Percentiles rank a stretch among this genome's conserved stretches.
These are phyloP conservation scores for Penicillium dipodomyicola DNA, from an alignment of 495 filamentous ascomycete species.

Conservation along the genomic window DNA sequence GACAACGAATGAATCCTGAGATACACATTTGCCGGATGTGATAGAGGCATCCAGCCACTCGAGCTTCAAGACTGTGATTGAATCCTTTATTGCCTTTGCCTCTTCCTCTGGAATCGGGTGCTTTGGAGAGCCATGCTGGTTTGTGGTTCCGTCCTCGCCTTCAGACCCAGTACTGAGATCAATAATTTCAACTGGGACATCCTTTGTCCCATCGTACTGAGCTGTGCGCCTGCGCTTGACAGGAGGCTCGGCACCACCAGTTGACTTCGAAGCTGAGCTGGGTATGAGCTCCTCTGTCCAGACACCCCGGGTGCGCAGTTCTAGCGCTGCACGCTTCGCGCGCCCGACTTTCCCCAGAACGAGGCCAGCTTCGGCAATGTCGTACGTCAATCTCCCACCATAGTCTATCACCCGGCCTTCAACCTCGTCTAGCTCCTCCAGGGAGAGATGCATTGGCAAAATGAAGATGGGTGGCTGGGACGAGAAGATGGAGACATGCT, in stretches of 20 bases:
- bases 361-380: slow-evolving; percentile 68
- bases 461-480: slow-evolving; percentile 65
- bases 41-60: slow-evolving; percentile 72
- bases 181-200: slow-evolving; percentile 18
- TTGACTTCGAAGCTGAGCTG: neutral
- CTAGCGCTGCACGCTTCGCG: slow-evolving; percentile 68
- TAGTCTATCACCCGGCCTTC: slow-evolving; percentile 59
- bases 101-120: slow-evolving; percentile 10
- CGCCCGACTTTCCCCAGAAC: slow-evolving; percentile 69
- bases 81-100: slow-evolving; percentile 19
- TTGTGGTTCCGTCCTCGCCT: slow-evolving; percentile 22
- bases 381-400: slow-evolving; percentile 63
- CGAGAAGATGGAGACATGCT: slow-evolving; percentile 18
- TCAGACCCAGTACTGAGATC: slow-evolving; percentile 38
- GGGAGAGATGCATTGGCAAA: slow-evolving; percentile 64
- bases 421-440: slow-evolving; percentile 57
- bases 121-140: slow-evolving; percentile 6
- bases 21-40: slow-evolving; percentile 49
- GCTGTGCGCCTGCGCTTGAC: slow-evolving; percentile 27
- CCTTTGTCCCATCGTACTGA: neutral
- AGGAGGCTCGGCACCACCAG: slow-evolving; percentile 14
- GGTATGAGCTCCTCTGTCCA: slow-evolving; percentile 55
- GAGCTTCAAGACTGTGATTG: slow-evolving; percentile 67
- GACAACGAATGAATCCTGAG: slow-evolving; percentile 60
- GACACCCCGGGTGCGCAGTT: slow-evolving; percentile 64